Base-by-base conservation (phyloP, 768 basidiomycete species). In the Mycena leptocephala region DNA sequence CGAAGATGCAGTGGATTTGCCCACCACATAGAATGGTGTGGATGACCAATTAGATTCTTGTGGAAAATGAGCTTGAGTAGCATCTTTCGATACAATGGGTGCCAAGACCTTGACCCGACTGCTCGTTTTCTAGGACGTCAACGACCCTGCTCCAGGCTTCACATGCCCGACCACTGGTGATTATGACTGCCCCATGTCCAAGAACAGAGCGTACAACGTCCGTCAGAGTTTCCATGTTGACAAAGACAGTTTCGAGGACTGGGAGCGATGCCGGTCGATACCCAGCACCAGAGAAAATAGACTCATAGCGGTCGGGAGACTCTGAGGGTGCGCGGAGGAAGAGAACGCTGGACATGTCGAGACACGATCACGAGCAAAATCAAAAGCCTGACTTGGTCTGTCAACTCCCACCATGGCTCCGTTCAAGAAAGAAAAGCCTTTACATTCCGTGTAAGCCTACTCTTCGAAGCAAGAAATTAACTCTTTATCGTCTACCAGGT, bases 11-110 rank as follows among this genome's bases (percentile, higher is more conserved):
- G 95, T 96, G 5, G 90, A 87, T 26, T 89, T 85, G 0, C 96
- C 96, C 9, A 97, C 95, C 33, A 91, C 94, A 77, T 96, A 97
- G 85, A 97, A 96, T 5, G 95, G 93, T 4, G 91, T 82, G 4
- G 82, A 74, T 1, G 83, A 82, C 95, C 95, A 95, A 58, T 82
- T 83, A 39, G 76, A 86, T 89, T 74, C 55, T 76, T 35, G 56
- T 72, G 53, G 72, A 74, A 65, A 39, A 56, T 20, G 41, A 55
- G 70, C 28, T 55, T 69, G 16, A 51, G 32, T 18, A 35, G 33
- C 16, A 51, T 74, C 64, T 65, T 55, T 39, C 24, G 14, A 59
- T 32, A 66, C 8, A 65, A 43, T 4, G 6, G 64, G 43, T 7
- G 22, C 33, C 59, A 33, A 33, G 62, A 72, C 66, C 61, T 79